phyloP scores from a whole-genome alignment of 306 rosid species.

The Trifolium pratense region DNA sequence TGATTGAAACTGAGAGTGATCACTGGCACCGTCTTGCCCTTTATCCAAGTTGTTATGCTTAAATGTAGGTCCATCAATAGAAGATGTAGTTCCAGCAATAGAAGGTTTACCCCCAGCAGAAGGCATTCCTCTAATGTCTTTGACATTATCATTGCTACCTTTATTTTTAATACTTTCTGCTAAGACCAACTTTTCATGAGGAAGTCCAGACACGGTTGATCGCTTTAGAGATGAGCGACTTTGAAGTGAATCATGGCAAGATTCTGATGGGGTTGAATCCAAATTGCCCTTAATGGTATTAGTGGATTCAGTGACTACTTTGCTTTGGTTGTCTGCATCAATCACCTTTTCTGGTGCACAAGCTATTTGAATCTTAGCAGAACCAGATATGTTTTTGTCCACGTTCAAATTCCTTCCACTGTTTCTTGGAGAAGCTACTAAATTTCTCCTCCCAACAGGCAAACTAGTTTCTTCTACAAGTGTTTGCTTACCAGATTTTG shows the following conservation, averaged over 20 bases:
- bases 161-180: conserved; percentile 8
- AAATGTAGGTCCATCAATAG: conserved; percentile 20
- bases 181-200: conserved; percentile 28
- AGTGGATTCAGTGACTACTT: conserved; percentile 37
- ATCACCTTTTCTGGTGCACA: conserved; percentile 48
- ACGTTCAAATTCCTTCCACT: conserved; percentile 36
- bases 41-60: conserved; percentile 17
- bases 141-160: conserved; percentile 32
- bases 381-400: conserved; percentile 42
- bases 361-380: conserved; percentile 45
- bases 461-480: conserved; percentile 42
- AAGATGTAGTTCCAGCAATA: conserved; percentile 16
- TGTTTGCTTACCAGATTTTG: conserved; percentile 42
- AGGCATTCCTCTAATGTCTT: conserved; percentile 3
- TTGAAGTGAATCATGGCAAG: conserved; percentile 22
- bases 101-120: conserved; percentile 35
- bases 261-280: conserved; percentile 44
- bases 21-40: conserved; percentile 36
- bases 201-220: conserved; percentile 29
- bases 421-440: conserved; percentile 39
- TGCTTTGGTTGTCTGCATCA: conserved; percentile 37
- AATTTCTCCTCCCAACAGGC: conserved; percentile 41
- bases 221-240: conserved; percentile 34
- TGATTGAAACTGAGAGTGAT: conserved; percentile 15
- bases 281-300: conserved; percentile 27